Conservation (phyloP, 225 moss, liverwort and hornwort genomes). For the Physcomitrium patens region DNA sequence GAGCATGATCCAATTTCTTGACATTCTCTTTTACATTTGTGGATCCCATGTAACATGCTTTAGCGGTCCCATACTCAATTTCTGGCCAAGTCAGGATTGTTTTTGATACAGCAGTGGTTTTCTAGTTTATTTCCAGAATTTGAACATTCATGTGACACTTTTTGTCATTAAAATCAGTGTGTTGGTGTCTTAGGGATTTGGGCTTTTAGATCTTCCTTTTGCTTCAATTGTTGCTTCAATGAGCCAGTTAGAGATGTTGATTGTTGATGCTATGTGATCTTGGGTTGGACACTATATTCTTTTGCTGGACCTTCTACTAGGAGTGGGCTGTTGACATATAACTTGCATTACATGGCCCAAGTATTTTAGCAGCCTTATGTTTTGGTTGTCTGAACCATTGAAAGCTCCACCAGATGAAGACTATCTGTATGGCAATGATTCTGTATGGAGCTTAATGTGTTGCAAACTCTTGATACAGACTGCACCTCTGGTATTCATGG, state of each 20-base stretch:
- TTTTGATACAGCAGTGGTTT: neutral
- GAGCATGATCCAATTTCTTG: neutral
- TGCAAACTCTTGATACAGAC: neutral
- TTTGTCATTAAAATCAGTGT: neutral
- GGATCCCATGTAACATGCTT: neutral
- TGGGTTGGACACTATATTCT: neutral
- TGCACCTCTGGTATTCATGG: neutral
- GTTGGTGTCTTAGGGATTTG: neutral
- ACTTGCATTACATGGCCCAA: constrained; percentile 38
- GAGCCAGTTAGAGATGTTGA: constrained; percentile 7
- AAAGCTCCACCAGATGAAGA: constrained; percentile 67
- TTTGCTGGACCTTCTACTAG: neutral
- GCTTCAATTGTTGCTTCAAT: neutral
- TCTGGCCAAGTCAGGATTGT: too few relatives aligned
- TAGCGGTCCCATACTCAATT: too few relatives aligned
- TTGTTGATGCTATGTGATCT: neutral
- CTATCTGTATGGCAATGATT: constrained; percentile 68
- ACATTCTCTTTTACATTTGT: neutral
- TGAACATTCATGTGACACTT: neutral
- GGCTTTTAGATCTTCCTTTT: neutral
- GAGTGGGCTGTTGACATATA: constrained; percentile 9
- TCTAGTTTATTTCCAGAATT: neutral
- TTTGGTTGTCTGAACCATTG: constrained; percentile 74
- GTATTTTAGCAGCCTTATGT: constrained; percentile 68
- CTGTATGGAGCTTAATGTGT: neutral